Base-by-base conservation (phyloP, 139 green algal genomes). In the Penium margaritaceum region DNA sequence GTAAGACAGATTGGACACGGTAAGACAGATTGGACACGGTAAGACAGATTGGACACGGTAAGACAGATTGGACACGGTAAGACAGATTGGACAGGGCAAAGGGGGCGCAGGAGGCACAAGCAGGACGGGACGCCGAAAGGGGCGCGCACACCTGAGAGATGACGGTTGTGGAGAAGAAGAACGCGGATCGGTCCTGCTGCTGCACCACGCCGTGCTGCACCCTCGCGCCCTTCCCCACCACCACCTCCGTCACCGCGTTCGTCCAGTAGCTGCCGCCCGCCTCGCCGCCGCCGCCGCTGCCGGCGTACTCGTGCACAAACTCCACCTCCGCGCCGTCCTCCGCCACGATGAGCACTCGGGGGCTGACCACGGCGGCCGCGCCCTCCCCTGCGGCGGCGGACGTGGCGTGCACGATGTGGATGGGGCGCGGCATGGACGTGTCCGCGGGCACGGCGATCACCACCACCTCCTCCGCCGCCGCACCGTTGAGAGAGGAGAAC, bases 161-260 rank as follows among this genome's bases (percentile, higher is more conserved):
- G 29, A 55, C 33, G 19, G 73, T 80, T 21, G 32, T 43, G 67
- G 74, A 78, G 73, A 77, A 46, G 36, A 80, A 77, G 38, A 21
- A 44, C 17, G 67, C 73, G 19, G 29, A 33, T 17, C 5, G 67
- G 51, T n/a, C 24, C 36, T 80, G 73, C 29, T 76, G 30, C 66
- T 80, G 73, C 0, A 80, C 34, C n/a, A 78, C 79, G n/a, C 27
- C 37, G 35, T 80, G 73, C 12, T n/a, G 32, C 64, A 80, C 55
- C 4, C 29, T 70, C 33, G 67, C 64, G 17, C 33, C 21, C 47
- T 69, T 24, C 19, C 19, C 73, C 70, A 80, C n/a, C 34, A 80
- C 47, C 41, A 74, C 35, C 73, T 80, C 73, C 33, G 41, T 27
- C 39, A 80, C 65, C 21, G 67, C 32, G 73, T 81, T 81, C 35